Evolutionary conservation across 305 asterid genomes (phyloP), one percentile per base, ranked within the genome.

Genomic region (Caryopteris hybrid): DNA sequence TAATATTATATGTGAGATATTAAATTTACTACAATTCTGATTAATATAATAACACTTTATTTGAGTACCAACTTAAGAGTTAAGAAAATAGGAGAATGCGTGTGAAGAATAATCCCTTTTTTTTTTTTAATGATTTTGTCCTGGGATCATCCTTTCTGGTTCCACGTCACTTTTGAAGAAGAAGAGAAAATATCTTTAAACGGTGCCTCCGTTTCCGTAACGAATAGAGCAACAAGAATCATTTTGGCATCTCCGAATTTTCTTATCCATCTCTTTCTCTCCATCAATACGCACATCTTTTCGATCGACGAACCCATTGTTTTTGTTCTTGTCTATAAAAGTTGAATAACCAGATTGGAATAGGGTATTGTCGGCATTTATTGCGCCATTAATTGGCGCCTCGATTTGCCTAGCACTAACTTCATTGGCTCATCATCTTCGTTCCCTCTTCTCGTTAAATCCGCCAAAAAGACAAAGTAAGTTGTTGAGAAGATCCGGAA

Each of bases 201-300:
- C 18, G 53, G 62, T 59, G 41, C 74, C 62, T n/a, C 8, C 48
- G 64, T 17, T 10, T 18, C 18, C 48, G 4, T 36, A 21, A 23
- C 53, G 11, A 47, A 11, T 0, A 71, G 8, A 33, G 46, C 52
- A 48, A 73, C 66, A 20, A 62, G 59, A 50, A 50, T 57, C 66
- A 50, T 50, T 64, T 74, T 53, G 46, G 86, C 82, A 80, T 81
- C 83, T 79, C 81, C 76, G 85, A 73, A 75, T 77, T 72, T 59
- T 36, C 54, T 23, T 47, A 53, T 29, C 66, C 74, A 59, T 67
- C 65, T 43, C 25, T 20, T 14, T 38, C 17, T 29, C 74, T 39
- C 63, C 54, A 27, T 55, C 27, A 16, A 12, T 23, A 1, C 18
- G 9, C 39, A 5, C 38, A 27, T 66, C 3, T 69, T 68, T 57